A percentile compares a stretch with the other conserved stretches of the same genome.
Evolutionary conservation across 2,329 filamentous ascomycete genomes (phyloP).

Genomic region (Monosporascus sp.): DNA sequence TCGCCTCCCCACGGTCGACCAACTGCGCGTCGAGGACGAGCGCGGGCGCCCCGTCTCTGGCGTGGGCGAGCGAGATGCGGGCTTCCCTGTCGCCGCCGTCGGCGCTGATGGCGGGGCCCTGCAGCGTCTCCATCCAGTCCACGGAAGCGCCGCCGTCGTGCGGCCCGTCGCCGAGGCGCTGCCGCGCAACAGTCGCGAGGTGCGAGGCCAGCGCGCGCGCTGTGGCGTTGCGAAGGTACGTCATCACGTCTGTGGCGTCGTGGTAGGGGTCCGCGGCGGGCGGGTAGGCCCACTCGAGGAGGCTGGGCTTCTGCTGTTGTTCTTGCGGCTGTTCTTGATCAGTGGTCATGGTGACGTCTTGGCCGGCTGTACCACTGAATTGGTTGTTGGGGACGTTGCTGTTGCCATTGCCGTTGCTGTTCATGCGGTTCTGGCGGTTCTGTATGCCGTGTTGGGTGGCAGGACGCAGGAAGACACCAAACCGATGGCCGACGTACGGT

Average conservation of each 20-base stretch:
- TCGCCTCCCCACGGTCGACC: slow-evolving; percentile 1
- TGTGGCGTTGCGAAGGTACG: slow-evolving; percentile 42
- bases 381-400: background rate
- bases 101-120: slow-evolving; percentile 16
- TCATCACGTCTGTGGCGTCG: slow-evolving; percentile 37
- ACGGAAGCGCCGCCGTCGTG: slow-evolving; percentile 12
- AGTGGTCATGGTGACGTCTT: too few relatives aligned
- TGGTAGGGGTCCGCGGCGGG: slow-evolving; percentile 36
- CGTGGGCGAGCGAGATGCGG: slow-evolving; percentile 41
- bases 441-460: slow-evolving; percentile 2
- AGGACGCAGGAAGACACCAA: slow-evolving; percentile 27
- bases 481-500: slow-evolving; percentile 15
- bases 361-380: too few relatives aligned
- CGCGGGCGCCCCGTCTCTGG: slow-evolving; percentile 36
- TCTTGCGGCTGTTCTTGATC: background rate
- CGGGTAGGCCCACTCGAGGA: slow-evolving; percentile 35
- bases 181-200: slow-evolving; percentile 7
- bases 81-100: slow-evolving; percentile 11
- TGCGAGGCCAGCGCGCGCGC: slow-evolving; percentile 23
- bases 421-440: background rate
- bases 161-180: slow-evolving; percentile 6
- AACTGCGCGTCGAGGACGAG: slow-evolving; percentile 23
- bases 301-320: slow-evolving; percentile 14
- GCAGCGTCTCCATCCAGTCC: slow-evolving; percentile 15
- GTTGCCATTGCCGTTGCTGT: background rate